Evolutionary conservation across 495 filamentous ascomycete genomes (phyloP).

Genomic region (Neurospora sp.): DNA sequence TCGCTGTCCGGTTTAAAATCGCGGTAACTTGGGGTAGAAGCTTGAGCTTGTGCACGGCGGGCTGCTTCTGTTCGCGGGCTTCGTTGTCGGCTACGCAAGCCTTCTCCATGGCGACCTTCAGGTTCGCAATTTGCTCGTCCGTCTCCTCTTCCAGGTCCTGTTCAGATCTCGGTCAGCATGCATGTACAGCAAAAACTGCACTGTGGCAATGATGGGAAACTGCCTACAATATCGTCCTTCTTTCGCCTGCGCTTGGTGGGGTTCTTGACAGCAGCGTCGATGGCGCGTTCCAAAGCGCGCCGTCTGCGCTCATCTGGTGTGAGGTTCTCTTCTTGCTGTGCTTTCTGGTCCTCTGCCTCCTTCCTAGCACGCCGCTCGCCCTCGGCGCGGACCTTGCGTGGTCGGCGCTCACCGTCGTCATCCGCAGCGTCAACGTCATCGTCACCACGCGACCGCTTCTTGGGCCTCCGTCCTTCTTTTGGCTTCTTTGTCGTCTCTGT

Average conservation of each 20-base stretch:
- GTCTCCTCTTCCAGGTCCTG: conserved; percentile 82
- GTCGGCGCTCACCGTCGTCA: conserved; percentile 42
- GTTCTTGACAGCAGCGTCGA: conserved; percentile 80
- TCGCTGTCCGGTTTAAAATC: conserved; percentile 77
- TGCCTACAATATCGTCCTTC: conserved; percentile 79
- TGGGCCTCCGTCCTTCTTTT: conserved; percentile 68
- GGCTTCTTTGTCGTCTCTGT: conserved; percentile 55
- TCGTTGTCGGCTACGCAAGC: conserved; percentile 80
- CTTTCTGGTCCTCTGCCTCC: conserved; percentile 38
- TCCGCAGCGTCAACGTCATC: conserved; percentile 48
- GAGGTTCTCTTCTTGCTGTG: conserved; percentile 57
- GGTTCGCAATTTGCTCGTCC: conserved; percentile 78
- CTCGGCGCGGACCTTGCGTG: conserved; percentile 27
- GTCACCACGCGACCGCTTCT: conserved; percentile 50
- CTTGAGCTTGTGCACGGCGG: conserved; percentile 85
- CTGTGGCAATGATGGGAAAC: neutral
- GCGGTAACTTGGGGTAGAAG: conserved; percentile 87
- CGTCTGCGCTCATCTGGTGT: conserved; percentile 60
- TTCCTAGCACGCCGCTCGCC: conserved; percentile 33
- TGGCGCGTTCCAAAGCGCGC: conserved; percentile 69
- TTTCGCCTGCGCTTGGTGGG: conserved; percentile 71
- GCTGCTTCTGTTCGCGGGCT: conserved; percentile 63
- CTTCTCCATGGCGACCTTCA: conserved; percentile 84
- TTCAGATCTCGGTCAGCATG: conserved; percentile 7
- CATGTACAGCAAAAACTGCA: neutral